Conservation (phyloP, 139 green algal genomes). For the Ostreobium quekettii region DNA sequence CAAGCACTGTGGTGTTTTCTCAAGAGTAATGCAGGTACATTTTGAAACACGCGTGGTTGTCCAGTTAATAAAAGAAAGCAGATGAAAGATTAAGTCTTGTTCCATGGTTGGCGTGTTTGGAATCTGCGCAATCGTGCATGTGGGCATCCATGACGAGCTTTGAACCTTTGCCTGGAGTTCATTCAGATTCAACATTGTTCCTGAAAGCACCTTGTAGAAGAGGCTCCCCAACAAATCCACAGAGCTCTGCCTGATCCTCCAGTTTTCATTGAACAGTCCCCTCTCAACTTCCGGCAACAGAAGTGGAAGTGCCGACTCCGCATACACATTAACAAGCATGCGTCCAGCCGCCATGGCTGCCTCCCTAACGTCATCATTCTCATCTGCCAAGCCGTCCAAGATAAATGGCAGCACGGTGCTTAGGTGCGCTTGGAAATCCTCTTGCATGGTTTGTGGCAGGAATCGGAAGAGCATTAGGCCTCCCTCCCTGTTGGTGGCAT, state of each 20-base stretch:
- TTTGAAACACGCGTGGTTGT: no score
- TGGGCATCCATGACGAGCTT: no score
- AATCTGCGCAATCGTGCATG: no score
- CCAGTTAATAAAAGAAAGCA: no score
- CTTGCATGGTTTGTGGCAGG: slow-evolving; percentile 48
- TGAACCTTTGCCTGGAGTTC: no score
- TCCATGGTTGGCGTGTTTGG: background rate
- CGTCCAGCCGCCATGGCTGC: slow-evolving; percentile 69
- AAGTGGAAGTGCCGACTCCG: slow-evolving; percentile 51
- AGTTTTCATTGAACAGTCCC: slow-evolving; percentile 76
- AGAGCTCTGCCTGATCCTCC: slow-evolving; percentile 89
- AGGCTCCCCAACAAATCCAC: slow-evolving; percentile 92
- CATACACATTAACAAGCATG: slow-evolving; percentile 47
- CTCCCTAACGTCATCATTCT: slow-evolving; percentile 87
- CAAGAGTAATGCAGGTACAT: no score
- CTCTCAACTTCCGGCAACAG: slow-evolving; percentile 89
- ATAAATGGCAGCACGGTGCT: slow-evolving; percentile 68
- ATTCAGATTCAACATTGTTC: no score
- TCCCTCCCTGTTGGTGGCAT: slow-evolving; percentile 69
- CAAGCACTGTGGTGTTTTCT: no score
- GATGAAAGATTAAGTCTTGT: background rate
- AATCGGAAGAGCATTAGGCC: slow-evolving; percentile 79
- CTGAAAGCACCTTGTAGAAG: slow-evolving; percentile 85
- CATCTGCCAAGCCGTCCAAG: slow-evolving; percentile 86
- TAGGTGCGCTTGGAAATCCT: slow-evolving; percentile 59